phyloP scores from a whole-genome alignment of 2,329 filamentous ascomycete genomes.

The Cadophora malorum region DNA sequence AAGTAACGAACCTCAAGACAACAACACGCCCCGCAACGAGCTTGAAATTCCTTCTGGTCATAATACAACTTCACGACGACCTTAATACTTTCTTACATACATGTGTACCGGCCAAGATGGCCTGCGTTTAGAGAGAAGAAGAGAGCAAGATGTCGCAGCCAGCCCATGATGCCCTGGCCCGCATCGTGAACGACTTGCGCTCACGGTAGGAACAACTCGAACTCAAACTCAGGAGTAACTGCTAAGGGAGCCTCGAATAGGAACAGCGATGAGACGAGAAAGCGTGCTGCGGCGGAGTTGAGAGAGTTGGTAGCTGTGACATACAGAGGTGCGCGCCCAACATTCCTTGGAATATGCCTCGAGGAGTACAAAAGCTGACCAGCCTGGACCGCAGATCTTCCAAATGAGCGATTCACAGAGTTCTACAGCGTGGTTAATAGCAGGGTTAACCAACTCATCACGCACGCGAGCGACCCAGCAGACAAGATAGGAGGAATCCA shows the following conservation, averaged over 20 bases:
- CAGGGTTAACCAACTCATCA: conserved; percentile 75
- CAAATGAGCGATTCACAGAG: conserved; percentile 76
- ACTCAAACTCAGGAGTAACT: neutral
- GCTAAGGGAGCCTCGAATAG: conserved; percentile 31
- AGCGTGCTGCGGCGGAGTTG: conserved; percentile 44
- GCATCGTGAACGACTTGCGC: conserved; percentile 44
- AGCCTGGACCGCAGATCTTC: conserved; percentile 64
- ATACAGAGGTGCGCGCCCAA: conserved; percentile 42
- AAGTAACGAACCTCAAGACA: neutral
- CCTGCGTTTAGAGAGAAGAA: conserved; percentile 32
- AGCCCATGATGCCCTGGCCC: conserved; percentile 42
- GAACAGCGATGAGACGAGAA: conserved; percentile 44
- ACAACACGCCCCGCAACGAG: conserved; percentile 11
- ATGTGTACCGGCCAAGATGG: conserved; percentile 41
- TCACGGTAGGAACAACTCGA: conserved; percentile 37
- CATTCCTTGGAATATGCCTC: neutral
- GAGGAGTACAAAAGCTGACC: neutral
- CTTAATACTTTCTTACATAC: conserved; percentile 12
- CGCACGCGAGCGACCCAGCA: conserved; percentile 83
- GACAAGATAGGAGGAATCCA: conserved; percentile 92
- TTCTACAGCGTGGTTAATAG: conserved; percentile 72
- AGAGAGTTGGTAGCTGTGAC: conserved; percentile 45
- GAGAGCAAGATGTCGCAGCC: conserved; percentile 44
- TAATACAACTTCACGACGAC: conserved; percentile 21
- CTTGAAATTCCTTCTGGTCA: neutral